A percentile compares a stretch with the other conserved stretches of the same genome.
These are phyloP conservation scores for Malus hybrid DNA, from an alignment of 331 rosid genomes.

Conservation along the genomic window DNA sequence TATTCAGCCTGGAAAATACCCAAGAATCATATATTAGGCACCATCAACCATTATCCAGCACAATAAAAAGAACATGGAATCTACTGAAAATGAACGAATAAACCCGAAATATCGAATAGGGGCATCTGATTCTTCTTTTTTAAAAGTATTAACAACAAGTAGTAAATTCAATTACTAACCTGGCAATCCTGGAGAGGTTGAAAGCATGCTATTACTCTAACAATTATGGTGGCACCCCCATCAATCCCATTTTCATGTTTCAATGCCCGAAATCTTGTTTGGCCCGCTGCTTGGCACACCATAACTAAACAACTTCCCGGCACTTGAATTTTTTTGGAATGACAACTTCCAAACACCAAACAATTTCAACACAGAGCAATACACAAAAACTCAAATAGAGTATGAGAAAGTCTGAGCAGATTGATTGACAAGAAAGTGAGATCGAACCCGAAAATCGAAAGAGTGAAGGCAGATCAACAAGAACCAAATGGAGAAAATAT, in stretches of 20 bases:
- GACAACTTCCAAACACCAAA: slow-evolving; percentile 27
- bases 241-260: slow-evolving; percentile 90
- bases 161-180: slow-evolving; percentile 29
- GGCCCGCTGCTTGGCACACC: slow-evolving; percentile 99
- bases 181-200: slow-evolving; percentile 98
- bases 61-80: background rate
- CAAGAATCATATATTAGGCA: background rate
- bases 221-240: slow-evolving; percentile 82
- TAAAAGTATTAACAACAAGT: background rate
- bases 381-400: slow-evolving; percentile 1
- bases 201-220: slow-evolving; percentile 95
- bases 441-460: background rate
- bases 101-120: background rate
- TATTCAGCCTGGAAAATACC: slow-evolving; percentile 75
- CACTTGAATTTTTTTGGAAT: slow-evolving; percentile 33
- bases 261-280: slow-evolving; percentile 98
- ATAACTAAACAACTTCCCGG: slow-evolving; percentile 64
- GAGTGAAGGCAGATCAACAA: background rate
- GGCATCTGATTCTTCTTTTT: too few species aligned
- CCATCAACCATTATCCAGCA: background rate
- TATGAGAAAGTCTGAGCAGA: background rate
- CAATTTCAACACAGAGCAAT: background rate
- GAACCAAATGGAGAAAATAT: background rate
- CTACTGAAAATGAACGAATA: background rate
- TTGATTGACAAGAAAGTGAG: background rate